A percentile compares a stretch with the other conserved stretches of the same genome.
Evolutionary conservation across 2,329 filamentous ascomycete species (phyloP).

Genomic region (Polytolypa hystricis): DNA sequence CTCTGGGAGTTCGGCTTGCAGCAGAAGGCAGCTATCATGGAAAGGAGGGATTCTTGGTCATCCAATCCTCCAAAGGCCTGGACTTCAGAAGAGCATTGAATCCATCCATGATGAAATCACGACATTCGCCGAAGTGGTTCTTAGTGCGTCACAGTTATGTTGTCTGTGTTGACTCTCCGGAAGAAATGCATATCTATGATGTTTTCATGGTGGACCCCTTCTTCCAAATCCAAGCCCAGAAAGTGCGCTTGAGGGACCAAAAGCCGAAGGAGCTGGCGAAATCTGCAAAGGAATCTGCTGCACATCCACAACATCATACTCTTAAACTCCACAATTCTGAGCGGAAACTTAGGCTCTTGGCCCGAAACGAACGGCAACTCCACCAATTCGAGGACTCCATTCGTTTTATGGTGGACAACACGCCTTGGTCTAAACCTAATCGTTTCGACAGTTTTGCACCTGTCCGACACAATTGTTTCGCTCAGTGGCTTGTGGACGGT

Average conservation of each 20-base stretch:
- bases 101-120: conserved; percentile 64
- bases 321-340: conserved; percentile 85
- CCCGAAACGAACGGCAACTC: conserved; percentile 78
- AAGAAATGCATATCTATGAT: conserved; percentile 98
- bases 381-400: conserved; percentile 93
- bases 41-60: conserved; percentile 89
- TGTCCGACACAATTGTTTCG: conserved; percentile 68
- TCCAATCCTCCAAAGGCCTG: conserved; percentile 80
- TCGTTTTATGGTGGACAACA: conserved; percentile 68
- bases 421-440: conserved; percentile 71
- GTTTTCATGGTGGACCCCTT: conserved; percentile 91
- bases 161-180: conserved; percentile 94
- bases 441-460: conserved; percentile 88
- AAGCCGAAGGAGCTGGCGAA: conserved; percentile 52
- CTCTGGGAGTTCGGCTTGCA: conserved; percentile 82
- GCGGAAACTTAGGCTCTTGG: conserved; percentile 80
- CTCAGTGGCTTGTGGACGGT: conserved; percentile 97
- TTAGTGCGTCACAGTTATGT: conserved; percentile 95
- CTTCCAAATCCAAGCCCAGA: conserved; percentile 70
- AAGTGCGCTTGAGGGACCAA: conserved; percentile 40
- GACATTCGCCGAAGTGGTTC: conserved; percentile 93
- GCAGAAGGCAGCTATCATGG: conserved; percentile 95
- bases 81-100: conserved; percentile 75
- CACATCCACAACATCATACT: conserved; percentile 64
- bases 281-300: conserved; percentile 51